Evolutionary conservation across 164 flowering plant species (phyloP), one percentile per base, ranked within the genome.

Genomic region (Vitis rupestris): DNA sequence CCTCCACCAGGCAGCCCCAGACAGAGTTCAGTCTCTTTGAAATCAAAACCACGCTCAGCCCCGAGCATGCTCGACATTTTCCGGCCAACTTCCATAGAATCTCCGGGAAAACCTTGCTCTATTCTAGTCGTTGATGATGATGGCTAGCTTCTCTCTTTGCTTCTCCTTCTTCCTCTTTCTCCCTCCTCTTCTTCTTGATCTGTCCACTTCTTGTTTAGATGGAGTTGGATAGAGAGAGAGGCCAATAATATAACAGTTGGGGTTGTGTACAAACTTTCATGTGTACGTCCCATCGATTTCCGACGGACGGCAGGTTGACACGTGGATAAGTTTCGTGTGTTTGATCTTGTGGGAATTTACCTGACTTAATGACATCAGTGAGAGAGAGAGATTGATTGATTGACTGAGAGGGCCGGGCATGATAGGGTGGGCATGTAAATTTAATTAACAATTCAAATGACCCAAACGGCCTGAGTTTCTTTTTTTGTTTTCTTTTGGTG

Each of bases 11-110:
- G 88, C 60, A 86, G 59, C 10, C 88, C 92, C 10, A 88, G 87
- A 27, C 92, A 78, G 13, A 88, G 75, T 75, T 88, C 88, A 0
- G 92, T 88, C 70, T 80, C 92, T 63, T 77, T 82, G 53, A 82
- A 66, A 65, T 82, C 78, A 82, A 81, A 54, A 27, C 69, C 75
- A 13, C 59, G 66, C 44, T 69, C 71, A 23, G 37, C 55, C 16
- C 72, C 63, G 8, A 70, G 44, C 75, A 64, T 59, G 63, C 6
- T 69, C 15, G 70, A 54, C 72, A 76, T 68, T 48, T 71, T 64
- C 55, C 64, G 15, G 47, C 50, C 59, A 9, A 12, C 17, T 30
- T 57, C 50, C 65, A 70, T 50, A 8, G 44, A 30, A 14, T 12
- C 15, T 63, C 68, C 54, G 66, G 65, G 61, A 50, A 10, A 54